Percentiles rank a stretch among this genome's conserved stretches.
Conservation (phyloP, 148 eudicot genomes). For the Silene conica region DNA sequence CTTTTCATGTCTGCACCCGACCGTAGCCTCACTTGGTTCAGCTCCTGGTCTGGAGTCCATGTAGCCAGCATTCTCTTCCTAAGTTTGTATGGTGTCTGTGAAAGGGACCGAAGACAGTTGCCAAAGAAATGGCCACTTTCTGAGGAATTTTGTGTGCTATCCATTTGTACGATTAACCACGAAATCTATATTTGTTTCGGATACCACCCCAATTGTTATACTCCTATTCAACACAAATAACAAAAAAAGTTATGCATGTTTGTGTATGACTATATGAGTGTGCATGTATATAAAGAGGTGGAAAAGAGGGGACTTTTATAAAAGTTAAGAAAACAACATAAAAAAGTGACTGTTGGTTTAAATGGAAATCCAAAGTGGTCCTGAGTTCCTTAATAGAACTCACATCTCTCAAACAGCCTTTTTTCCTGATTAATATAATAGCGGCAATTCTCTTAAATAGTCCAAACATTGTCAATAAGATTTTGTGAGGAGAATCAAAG, state of each 20-base stretch:
- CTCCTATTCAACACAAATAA: neutral
- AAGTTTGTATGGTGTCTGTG: conserved; percentile 60
- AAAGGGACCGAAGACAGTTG: conserved; percentile 44
- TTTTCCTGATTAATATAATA: conserved; percentile 15
- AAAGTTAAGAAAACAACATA: conserved; percentile 13
- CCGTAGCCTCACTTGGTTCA: conserved; percentile 66
- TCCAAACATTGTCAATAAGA: conserved; percentile 12
- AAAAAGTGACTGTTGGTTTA: conserved; percentile 17
- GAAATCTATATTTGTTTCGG: conserved; percentile 11
- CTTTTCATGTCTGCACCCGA: conserved; percentile 88
- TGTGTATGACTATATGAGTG: neutral
- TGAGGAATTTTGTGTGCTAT: conserved; percentile 14
- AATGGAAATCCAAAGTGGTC: conserved; percentile 23
- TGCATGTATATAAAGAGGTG: neutral
- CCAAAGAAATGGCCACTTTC: conserved; percentile 22
- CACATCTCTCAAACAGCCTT: conserved; percentile 16
- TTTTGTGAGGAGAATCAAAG: conserved; percentile 25
- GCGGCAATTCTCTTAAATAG: conserved; percentile 11
- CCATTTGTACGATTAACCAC: conserved; percentile 19
- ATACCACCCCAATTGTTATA: no score
- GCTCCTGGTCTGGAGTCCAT: conserved; percentile 74
- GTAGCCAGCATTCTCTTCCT: conserved; percentile 55
- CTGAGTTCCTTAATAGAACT: conserved; percentile 12
- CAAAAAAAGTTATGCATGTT: neutral
- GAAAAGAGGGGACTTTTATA: conserved; percentile 15